These are phyloP conservation scores for Paraconiothyrium brasiliense DNA, from an alignment of 2,329 filamentous ascomycete species.

Conservation along the genomic window DNA sequence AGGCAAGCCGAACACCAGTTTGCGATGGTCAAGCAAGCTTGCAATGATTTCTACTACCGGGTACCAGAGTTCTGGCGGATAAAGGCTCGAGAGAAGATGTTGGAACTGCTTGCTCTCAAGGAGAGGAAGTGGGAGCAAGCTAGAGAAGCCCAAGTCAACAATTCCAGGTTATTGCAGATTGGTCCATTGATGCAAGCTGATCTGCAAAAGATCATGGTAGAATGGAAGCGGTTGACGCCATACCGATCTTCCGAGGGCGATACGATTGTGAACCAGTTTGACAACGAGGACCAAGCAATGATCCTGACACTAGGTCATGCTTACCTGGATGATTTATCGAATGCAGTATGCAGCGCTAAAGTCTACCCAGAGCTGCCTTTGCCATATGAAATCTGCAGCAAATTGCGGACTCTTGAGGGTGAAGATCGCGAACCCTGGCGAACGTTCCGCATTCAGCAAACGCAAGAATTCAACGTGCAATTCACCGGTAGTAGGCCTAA, in stretches of 20 bases:
- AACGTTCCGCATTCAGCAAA: conserved; percentile 19
- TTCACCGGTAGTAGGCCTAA: not conserved
- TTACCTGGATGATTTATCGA: conserved; percentile 22
- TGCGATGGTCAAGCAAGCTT: not conserved
- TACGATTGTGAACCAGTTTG: not conserved
- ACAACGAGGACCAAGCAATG: conserved; percentile 18
- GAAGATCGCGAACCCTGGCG: conserved; percentile 27
- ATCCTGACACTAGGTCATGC: conserved; percentile 25
- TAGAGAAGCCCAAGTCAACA: not conserved
- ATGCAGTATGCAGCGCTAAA: conserved; percentile 15
- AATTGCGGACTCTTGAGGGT: conserved; percentile 22
- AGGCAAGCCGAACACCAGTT: not conserved
- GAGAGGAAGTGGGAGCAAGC: conserved; percentile 5
- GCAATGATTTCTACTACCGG: not conserved
- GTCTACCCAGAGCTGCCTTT: conserved; percentile 14
- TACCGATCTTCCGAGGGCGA: not conserved
- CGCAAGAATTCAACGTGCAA: conserved; percentile 1
- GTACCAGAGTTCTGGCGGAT: not conserved
- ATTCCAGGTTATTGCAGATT: not conserved
- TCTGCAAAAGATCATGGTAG: conserved; percentile 14
- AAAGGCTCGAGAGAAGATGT: not conserved
- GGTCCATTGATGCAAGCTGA: not conserved
- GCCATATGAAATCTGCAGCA: conserved; percentile 23
- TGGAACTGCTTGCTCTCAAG: not conserved
- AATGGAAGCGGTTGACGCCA: conserved; percentile 16